Percentiles rank a stretch among this genome's conserved stretches.
Evolutionary conservation across 2,329 filamentous ascomycete species (phyloP).

Genomic region (Colletotrichum noveboracense): DNA sequence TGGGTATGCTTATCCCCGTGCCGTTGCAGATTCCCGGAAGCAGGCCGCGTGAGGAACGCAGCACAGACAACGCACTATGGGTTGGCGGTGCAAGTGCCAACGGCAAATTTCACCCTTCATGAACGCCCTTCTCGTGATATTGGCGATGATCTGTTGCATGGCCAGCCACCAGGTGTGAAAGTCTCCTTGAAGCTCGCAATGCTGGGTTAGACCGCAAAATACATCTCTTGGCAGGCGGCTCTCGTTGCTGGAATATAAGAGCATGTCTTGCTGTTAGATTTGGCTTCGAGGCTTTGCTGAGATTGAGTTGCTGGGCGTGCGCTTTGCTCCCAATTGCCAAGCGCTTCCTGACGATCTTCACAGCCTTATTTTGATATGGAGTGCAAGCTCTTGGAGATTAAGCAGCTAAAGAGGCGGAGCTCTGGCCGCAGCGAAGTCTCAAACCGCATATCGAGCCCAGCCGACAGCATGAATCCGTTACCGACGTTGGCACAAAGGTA

Average conservation of each 20-base stretch:
- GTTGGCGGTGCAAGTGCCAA: neutral
- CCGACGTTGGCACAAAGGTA: neutral
- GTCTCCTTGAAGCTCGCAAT: neutral
- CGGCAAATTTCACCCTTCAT: neutral
- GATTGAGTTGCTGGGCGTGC: constrained; percentile 7
- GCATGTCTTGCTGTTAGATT: neutral
- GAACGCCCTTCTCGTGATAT: neutral
- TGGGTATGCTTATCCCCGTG: constrained; percentile 1
- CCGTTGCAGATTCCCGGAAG: constrained; percentile 11
- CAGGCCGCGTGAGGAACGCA: neutral
- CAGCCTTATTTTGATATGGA: neutral
- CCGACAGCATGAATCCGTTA: neutral
- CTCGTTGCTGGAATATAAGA: neutral
- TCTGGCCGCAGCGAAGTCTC: neutral
- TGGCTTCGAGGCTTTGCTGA: neutral
- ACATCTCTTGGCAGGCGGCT: neutral
- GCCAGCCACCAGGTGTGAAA: neutral
- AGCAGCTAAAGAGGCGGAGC: neutral
- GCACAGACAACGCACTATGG: constrained; percentile 3
- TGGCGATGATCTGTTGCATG: neutral
- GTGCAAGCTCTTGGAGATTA: neutral
- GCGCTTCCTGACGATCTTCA: constrained; percentile 6
- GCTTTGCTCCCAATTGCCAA: constrained; percentile 19
- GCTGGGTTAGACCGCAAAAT: neutral
- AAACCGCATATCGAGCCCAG: neutral